Evolutionary conservation across 108 stramenopile species (phyloP).

Genomic region (Nannochloropsis oceanica): DNA sequence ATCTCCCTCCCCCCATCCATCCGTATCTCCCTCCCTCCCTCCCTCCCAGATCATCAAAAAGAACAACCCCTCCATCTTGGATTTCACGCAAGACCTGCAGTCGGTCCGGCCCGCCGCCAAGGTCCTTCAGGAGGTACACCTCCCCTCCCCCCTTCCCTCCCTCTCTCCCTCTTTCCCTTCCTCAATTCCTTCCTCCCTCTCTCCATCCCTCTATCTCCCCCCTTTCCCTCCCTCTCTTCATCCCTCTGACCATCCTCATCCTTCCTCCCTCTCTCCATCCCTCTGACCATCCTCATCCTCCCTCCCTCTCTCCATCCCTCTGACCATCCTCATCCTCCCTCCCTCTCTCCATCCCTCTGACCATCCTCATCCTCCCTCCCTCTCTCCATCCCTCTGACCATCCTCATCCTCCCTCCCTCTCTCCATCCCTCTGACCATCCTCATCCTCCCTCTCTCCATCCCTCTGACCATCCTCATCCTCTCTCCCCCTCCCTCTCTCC

Average conservation of each 20-base stretch:
- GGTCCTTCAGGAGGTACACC: not conserved
- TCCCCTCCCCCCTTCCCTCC: not conserved
- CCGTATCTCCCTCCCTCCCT: too few relatives aligned
- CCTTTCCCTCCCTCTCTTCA: too few relatives aligned
- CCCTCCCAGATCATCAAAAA: slow-evolving; percentile 65
- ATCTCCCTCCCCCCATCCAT: too few relatives aligned
- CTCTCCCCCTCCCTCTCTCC: not conserved
- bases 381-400: not conserved
- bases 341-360: not conserved
- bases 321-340: not conserved
- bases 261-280: not conserved
- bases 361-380: not conserved
- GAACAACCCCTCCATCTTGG: slow-evolving; percentile 23
- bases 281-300: not conserved
- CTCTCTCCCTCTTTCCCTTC: not conserved
- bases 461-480: not conserved
- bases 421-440: not conserved
- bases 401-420: not conserved
- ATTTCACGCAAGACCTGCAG: not conserved
- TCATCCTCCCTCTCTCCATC: not conserved
- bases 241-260: too few relatives aligned
- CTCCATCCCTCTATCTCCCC: too few relatives aligned
- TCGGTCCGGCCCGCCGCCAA: not conserved
- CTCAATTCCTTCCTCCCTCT: not conserved
- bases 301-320: not conserved